These are phyloP conservation scores for Austroboletus rostrupii DNA, from an alignment of 1,284 basidiomycete genomes.

Conservation along the genomic window DNA sequence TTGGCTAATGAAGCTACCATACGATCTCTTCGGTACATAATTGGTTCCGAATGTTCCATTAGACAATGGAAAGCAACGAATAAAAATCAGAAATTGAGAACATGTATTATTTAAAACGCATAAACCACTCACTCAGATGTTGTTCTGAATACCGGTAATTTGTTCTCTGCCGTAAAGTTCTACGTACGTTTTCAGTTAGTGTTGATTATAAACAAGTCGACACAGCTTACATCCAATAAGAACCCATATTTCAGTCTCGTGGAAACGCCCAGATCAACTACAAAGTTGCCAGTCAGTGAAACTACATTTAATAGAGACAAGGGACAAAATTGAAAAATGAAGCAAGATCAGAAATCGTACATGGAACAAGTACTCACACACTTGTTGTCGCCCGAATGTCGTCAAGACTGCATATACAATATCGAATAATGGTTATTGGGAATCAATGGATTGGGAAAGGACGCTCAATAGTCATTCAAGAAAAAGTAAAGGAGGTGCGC, in stretches of 20 bases:
- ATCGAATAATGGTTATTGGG: too few relatives aligned
- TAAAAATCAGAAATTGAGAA: neutral
- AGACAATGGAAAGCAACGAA: too few relatives aligned
- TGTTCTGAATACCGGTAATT: slow-evolving; percentile 82
- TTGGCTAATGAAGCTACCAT: slow-evolving; percentile 83
- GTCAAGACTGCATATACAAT: slow-evolving; percentile 53
- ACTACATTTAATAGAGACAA: too few relatives aligned
- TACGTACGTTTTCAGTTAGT: slow-evolving; percentile 24
- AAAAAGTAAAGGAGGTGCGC: neutral
- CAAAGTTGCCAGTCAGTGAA: neutral
- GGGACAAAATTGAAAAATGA: too few relatives aligned
- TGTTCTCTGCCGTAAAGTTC: slow-evolving; percentile 72
- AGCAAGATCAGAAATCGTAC: neutral
- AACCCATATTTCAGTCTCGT: slow-evolving; percentile 78
- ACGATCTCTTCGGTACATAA: slow-evolving; percentile 50
- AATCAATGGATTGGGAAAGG: too few relatives aligned
- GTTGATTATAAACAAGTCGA: neutral
- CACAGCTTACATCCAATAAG: slow-evolving; percentile 53
- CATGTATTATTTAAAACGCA: neutral
- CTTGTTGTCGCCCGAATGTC: slow-evolving; percentile 78
- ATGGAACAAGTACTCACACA: slow-evolving; percentile 47
- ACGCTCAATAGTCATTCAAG: too few relatives aligned
- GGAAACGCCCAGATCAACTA: slow-evolving; percentile 70
- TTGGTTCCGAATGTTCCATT: too few relatives aligned
- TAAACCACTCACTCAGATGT: slow-evolving; percentile 66